Percentiles rank a stretch among this genome's conserved stretches.
phyloP scores from a whole-genome alignment of 1,139 yeast species.

The Suhomyces choctaworum region DNA sequence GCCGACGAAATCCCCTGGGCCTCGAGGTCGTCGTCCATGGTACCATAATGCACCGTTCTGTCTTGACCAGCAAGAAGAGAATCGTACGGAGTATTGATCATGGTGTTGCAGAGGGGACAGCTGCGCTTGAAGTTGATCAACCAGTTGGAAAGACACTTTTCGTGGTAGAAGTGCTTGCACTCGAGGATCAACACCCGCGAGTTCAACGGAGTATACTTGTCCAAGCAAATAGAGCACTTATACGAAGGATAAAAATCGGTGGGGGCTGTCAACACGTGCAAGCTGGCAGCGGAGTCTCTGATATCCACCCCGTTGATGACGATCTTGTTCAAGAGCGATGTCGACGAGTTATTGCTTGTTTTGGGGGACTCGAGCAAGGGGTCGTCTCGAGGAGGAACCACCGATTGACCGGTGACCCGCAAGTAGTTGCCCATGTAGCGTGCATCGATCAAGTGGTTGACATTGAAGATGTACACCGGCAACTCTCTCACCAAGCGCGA shows the following conservation, averaged over 20 bases:
- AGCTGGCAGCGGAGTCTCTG: constrained; percentile 18
- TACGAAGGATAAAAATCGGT: constrained; percentile 42
- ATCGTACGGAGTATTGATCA: constrained; percentile 9
- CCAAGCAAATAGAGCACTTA: constrained; percentile 51
- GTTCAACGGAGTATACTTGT: constrained; percentile 36
- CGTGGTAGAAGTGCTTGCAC: constrained; percentile 49
- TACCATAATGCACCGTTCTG: constrained; percentile 11
- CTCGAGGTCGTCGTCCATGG: constrained; percentile 9
- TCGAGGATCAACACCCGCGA: constrained; percentile 43
- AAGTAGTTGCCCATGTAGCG: constrained; percentile 30
- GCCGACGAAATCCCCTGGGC: constrained; percentile 5
- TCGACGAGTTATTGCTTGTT: constrained; percentile 23
- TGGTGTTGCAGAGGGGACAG: constrained; percentile 47
- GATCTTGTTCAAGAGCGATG: constrained; percentile 22
- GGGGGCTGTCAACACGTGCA: constrained; percentile 33
- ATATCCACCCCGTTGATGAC: constrained; percentile 38
- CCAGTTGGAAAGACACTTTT: constrained; percentile 48
- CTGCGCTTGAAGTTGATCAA: constrained; percentile 44
- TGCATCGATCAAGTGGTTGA: constrained; percentile 35
- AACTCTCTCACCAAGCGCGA: constrained; percentile 37
- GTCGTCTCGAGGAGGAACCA: constrained; percentile 8
- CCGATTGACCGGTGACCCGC: constrained; percentile 15
- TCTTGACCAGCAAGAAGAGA: constrained; percentile 23
- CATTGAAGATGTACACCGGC: constrained; percentile 42
- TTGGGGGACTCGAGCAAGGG: constrained; percentile 3